Evolutionary conservation across 805 yeast species (phyloP), one percentile per base, ranked within the genome.

Genomic region (Kodamaea kaohsiungensis): DNA sequence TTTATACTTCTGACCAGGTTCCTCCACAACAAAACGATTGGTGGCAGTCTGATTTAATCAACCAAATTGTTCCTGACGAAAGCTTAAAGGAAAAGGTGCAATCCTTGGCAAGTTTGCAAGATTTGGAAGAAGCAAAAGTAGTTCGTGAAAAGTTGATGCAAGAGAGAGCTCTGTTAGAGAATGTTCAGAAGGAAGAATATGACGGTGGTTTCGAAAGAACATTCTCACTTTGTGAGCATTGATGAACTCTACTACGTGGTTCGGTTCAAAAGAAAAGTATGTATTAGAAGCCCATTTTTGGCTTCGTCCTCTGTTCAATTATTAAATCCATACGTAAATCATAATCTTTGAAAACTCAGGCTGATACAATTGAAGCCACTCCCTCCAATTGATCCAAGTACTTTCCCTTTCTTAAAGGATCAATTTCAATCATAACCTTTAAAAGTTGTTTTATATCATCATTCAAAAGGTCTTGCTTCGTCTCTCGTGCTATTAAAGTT

Each of bases 361-460:
- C 48, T n/a, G 40, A 25, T 17, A 50, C 46, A 25, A 56, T 51
- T 13, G 43, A 43, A 19, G 56, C 54, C 4, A 43, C 48, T 12
- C 60, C 58, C n/a, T 54, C 39, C 30, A 70, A 42, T 56, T 72
- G 73, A 53, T 82, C 83, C 39, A 71, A 49, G 59, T 89, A 89
- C 59, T 88, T 76, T 37, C 84, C 83, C 59, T 68, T 72, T 57
- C 96, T 75, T 65, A 86, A 71, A 0, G 93, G 90, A 69, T 89
- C 96, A 6, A 80, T 70, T 22, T 75, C 69, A 5, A 78, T 70
- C 54, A 89, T 71, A 48, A 66, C 76, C 2, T 71, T 52, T 38
- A 88, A 67, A 39, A 74, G 61, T 7, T 57, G 56, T 42, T 65
- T 57, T n/a, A 72, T 71, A 3, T 75, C 79, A 1, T 67, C 64